Evolutionary conservation across 2,329 filamentous ascomycete species (phyloP), one percentile per base, ranked within the genome.

Genomic region (Thermoascus crustaceus): DNA sequence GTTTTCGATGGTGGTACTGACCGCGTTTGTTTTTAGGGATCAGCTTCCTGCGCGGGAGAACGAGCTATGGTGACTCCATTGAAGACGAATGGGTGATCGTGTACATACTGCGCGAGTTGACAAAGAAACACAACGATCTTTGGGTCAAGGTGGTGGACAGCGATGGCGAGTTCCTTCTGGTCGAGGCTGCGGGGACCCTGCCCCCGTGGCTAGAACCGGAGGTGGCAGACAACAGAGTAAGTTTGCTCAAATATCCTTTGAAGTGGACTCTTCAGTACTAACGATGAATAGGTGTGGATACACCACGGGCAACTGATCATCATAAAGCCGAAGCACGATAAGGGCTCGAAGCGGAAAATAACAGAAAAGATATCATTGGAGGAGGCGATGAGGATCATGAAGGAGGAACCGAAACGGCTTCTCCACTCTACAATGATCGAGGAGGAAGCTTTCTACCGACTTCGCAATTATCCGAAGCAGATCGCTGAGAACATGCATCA

Each of bases 51-150:
- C 74, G 77, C 43, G 89, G 89, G 13, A 69, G 71, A 34, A 91
- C 86, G 1, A 84, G 89, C 55, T 96, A 87, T 52, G 88, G 89
- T 6, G 93, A 98, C 60, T 91, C 87, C 0, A 80, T 96, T 3
- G 89, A 94, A 53, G 91, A 98, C 50, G 93, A 98, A 66, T 98
- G 91, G 93, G 74, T 96, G 4, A 80, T 96, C 40, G 88, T 96
- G 13, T 94, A 88, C 62, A 66, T 96, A 4, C 69, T 98, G 19
- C 78, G 84, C 29, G 82, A 94, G 61, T 65, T 96, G 48, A 88
- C 81, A 48, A 82, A 72, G 47, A 70, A 73, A 23, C 84, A 84
- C 49, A 68, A 76, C 4, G 71, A 82, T 40, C 68, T 87, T 5
- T 98, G 89, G 88, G 75, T 87, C 30, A 79, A 84, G 32, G 73